Evolutionary conservation across 495 filamentous ascomycete species (phyloP), one percentile per base, ranked within the genome.

Genomic region (Cercophora samala): DNA sequence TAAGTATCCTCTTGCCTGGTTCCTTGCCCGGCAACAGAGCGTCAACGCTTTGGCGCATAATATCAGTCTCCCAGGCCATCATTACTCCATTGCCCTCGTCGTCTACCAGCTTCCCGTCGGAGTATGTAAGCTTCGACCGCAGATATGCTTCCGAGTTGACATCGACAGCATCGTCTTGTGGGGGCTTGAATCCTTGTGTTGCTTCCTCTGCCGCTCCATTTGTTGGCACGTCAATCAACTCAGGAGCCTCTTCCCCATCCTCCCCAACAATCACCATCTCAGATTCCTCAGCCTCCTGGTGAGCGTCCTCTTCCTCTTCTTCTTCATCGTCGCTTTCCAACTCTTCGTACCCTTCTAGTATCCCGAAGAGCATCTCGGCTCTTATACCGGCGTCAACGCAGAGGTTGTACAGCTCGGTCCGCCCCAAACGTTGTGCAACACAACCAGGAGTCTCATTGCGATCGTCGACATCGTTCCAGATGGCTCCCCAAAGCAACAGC

Each of bases 401-500:
- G 46, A 93, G 72, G 21, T 91, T 86, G 74, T 99, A 99, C 58
- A 97, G 75, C 64, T 89, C 87, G n/a, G 72, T 80, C 68, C 90
- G 76, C 0, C 88, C 89, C 17, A 97, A 78, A 37, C 93, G 80
- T 52, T 80, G 80, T 13, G 95, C 95, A 19, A 97, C 73, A 78
- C 96, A 98, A 1, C 92, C 95, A 0, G 95, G 94, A 17, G 96
- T 99, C 83, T 98, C 93, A 65, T 90, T 84, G 56, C 90, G 87
- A 51, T 81, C 78, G 59, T 98, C 92, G 3, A 99, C 81, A 76
- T 97, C 93, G 78, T 99, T 99, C 95, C 95, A 99, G 64, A 98
- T 97, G 5, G 91, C 96, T 2, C 95, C 95, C 73, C 91, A 87
- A 70, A 93, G 82, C 62, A 99, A 81, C 24, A 99, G 81, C 70